phyloP scores from a whole-genome alignment of 805 yeast genomes.

The Cyberlindnera maclurae region DNA sequence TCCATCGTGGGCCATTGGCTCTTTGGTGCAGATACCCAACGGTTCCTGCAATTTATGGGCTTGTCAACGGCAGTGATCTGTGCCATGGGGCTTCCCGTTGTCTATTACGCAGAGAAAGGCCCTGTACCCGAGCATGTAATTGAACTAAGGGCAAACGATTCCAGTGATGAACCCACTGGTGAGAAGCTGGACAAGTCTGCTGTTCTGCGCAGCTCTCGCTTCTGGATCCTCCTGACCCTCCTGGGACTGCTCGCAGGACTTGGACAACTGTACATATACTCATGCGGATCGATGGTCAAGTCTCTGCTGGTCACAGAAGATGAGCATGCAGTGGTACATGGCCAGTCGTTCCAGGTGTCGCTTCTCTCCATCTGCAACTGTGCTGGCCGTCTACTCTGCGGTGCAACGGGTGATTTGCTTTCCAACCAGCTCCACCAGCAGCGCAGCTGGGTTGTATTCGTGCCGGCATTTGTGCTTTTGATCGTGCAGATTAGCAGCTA shows the following conservation, averaged over 20 bases:
- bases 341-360: conserved; percentile 70
- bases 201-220: conserved; percentile 28
- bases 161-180: neutral
- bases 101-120: conserved; percentile 23
- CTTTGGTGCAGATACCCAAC: conserved; percentile 47
- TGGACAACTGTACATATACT: conserved; percentile 70
- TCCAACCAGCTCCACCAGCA: conserved; percentile 37
- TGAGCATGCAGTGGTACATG: conserved; percentile 26
- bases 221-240: conserved; percentile 43
- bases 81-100: conserved; percentile 39
- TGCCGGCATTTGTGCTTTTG: conserved; percentile 43
- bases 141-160: neutral
- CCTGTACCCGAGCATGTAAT: neutral
- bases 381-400: conserved; percentile 56
- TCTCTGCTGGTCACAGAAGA: conserved; percentile 30
- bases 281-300: conserved; percentile 63
- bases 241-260: conserved; percentile 55
- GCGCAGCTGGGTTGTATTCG: conserved; percentile 46
- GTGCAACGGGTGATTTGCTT: conserved; percentile 56
- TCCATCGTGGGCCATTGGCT: conserved; percentile 47
- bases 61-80: conserved; percentile 35
- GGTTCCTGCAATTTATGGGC: conserved; percentile 40
- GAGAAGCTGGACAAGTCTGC: conserved; percentile 5
- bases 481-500: conserved; percentile 45
- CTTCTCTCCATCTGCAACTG: conserved; percentile 63